Percentiles rank a stretch among this genome's conserved stretches.
phyloP scores from a whole-genome alignment of 2,329 filamentous ascomycete genomes.

The Clonostachys sp. region DNA sequence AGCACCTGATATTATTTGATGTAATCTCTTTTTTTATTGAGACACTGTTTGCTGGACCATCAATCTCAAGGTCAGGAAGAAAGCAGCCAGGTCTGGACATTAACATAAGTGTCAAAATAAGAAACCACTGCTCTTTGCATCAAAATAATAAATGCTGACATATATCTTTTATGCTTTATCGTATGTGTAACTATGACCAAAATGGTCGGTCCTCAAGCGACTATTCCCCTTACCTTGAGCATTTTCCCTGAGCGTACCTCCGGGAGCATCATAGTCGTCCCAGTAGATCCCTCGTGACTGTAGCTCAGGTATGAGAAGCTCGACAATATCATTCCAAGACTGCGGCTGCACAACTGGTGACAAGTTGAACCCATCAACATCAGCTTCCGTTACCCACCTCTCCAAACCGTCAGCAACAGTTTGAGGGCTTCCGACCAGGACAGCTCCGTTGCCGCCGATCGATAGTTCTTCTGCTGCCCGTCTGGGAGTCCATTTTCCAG shows the following conservation, averaged over 20 bases:
- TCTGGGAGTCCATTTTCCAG: conserved; percentile 46
- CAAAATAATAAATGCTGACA: too few relatives aligned
- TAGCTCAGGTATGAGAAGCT: conserved; percentile 7
- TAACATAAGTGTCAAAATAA: too few relatives aligned
- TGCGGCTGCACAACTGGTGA: conserved; percentile 2
- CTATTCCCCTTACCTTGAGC: too few relatives aligned
- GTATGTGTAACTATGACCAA: too few relatives aligned
- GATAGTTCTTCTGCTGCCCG: conserved; percentile 50
- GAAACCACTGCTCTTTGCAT: too few relatives aligned
- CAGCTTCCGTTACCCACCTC: conserved; percentile 38
- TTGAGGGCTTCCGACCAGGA: conserved; percentile 6
- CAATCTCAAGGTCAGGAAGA: too few relatives aligned
- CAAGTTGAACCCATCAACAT: conserved; percentile 53
- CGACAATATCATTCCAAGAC: conserved; percentile 13
- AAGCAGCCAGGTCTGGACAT: too few relatives aligned
- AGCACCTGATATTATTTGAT: too few relatives aligned
- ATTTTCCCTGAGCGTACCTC: background rate
- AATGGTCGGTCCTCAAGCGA: too few relatives aligned
- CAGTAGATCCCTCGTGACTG: conserved; percentile 1
- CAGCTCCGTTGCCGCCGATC: conserved; percentile 30
- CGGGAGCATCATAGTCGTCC: conserved; percentile 9
- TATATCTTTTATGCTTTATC: too few relatives aligned
- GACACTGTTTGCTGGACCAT: too few relatives aligned
- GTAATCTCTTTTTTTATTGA: too few relatives aligned
- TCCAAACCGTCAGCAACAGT: conserved; percentile 10